Evolutionary conservation across 345 rosid genomes (phyloP).

Genomic region (Bretschneidera sinensis): DNA sequence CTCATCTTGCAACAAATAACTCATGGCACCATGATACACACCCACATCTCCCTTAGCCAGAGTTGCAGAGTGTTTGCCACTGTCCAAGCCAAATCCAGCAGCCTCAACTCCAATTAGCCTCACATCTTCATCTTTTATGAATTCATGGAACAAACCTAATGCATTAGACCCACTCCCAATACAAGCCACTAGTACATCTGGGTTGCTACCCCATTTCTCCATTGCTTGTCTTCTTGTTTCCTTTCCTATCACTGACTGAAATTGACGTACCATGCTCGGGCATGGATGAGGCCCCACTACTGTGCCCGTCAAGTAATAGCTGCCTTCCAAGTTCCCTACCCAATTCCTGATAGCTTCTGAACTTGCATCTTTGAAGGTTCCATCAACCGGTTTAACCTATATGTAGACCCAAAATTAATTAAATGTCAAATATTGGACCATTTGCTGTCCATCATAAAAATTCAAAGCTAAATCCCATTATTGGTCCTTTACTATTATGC

Average conservation of each 20-base stretch:
- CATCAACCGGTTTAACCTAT: conserved; percentile 56
- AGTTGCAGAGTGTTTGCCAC: conserved; percentile 77
- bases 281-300: conserved; percentile 87
- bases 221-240: conserved; percentile 77
- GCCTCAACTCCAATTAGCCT: conserved; percentile 81
- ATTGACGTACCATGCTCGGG: conserved; percentile 75
- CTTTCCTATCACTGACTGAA: conserved; percentile 78
- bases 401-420: background rate
- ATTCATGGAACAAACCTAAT: conserved; percentile 73
- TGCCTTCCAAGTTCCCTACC: conserved; percentile 41
- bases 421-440: too few relatives aligned
- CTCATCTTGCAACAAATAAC: conserved; percentile 66
- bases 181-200: conserved; percentile 77
- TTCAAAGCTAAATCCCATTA: too few relatives aligned
- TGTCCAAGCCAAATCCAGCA: conserved; percentile 71
- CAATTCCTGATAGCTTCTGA: conserved; percentile 73
- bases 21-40: conserved; percentile 82
- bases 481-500: too few relatives aligned
- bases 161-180: conserved; percentile 88
- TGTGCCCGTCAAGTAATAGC: conserved; percentile 51
- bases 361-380: conserved; percentile 64
- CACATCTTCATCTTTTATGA: conserved; percentile 55
- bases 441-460: too few relatives aligned
- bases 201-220: conserved; percentile 83
- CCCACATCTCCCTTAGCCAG: conserved; percentile 73